These are phyloP conservation scores for Anthoceros angustus DNA, from an alignment of 225 moss, liverwort and hornwort species.

Conservation along the genomic window DNA sequence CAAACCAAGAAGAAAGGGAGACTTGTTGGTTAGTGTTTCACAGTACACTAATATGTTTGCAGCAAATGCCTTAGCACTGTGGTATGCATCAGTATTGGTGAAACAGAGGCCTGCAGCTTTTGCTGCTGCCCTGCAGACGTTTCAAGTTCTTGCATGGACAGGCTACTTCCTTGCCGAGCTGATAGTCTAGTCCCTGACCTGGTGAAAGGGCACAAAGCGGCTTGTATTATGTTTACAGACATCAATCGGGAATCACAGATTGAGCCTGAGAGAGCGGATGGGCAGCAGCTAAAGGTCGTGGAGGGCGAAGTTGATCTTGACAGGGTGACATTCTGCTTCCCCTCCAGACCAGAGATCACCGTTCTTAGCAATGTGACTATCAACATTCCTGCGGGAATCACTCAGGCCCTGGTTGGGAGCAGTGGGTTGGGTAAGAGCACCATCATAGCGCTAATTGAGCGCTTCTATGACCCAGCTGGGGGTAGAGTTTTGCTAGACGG, in stretches of 20 bases:
- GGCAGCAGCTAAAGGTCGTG: conserved; percentile 23
- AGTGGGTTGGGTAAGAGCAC: conserved; percentile 44
- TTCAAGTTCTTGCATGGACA: not conserved
- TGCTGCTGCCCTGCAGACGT: not conserved
- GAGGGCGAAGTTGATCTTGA: conserved; percentile 26
- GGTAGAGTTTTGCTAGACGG: conserved; percentile 39
- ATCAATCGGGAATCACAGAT: conserved; percentile 7
- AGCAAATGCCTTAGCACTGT: conserved; percentile 30
- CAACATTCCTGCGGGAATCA: conserved; percentile 21
- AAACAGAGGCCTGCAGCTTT: not conserved
- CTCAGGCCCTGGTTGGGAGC: conserved; percentile 32
- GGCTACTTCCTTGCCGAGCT: not conserved
- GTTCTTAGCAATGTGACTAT: conserved; percentile 37
- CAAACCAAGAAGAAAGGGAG: too few relatives aligned
- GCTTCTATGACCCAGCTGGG: conserved; percentile 33
- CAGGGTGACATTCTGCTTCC: conserved; percentile 27
- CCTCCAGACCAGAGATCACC: conserved; percentile 30
- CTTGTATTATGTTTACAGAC: not conserved
- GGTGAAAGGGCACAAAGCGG: not conserved
- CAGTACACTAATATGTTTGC: too few relatives aligned
- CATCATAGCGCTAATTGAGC: conserved; percentile 28
- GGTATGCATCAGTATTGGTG: not conserved
- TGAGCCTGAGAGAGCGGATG: conserved; percentile 25
- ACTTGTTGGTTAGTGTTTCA: too few relatives aligned
- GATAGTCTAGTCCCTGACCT: not conserved